A percentile compares a stretch with the other conserved stretches of the same genome.
These are phyloP conservation scores for Tetrahymena borealis DNA, from an alignment of 73 alveolate genomes.

Conservation along the genomic window DNA sequence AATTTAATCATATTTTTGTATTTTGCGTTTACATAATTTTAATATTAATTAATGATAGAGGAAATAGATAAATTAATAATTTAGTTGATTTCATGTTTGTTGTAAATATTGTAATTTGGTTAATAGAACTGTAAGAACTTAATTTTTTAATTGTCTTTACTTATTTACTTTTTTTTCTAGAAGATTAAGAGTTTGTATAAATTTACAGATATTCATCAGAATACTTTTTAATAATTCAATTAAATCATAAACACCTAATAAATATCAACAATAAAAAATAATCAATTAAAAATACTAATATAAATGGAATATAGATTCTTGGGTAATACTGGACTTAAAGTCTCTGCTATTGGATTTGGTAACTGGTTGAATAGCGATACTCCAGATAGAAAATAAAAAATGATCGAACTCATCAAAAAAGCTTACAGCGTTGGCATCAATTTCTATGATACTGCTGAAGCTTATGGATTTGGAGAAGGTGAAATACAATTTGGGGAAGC, in stretches of 20 bases:
- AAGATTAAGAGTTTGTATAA: too few species aligned
- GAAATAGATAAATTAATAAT: too few species aligned
- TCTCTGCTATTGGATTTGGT: conserved; percentile 78
- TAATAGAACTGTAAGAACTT: too few species aligned
- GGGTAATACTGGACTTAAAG: conserved; percentile 88
- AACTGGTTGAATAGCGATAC: conserved; percentile 63
- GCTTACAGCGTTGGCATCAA: conserved; percentile 77
- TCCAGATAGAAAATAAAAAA: conserved; percentile 10
- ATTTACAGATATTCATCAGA: too few species aligned
- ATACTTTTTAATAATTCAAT: not conserved
- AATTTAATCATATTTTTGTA: too few species aligned
- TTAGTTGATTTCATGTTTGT: too few species aligned
- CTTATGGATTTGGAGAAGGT: conserved; percentile 78
- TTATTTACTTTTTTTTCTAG: too few species aligned
- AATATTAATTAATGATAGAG: too few species aligned
- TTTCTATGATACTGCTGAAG: conserved; percentile 92
- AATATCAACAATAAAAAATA: not conserved
- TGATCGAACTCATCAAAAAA: conserved; percentile 35
- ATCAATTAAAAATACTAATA: not conserved
- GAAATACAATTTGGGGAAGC: conserved; percentile 53
- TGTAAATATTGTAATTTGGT: too few species aligned
- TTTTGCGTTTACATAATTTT: too few species aligned
- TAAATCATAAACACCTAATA: not conserved
- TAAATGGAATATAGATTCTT: conserved; percentile 82
- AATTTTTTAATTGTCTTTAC: too few species aligned